Evolutionary conservation across 805 yeast genomes (phyloP).

Genomic region (Schwanniomyces pseudopolymorphus): DNA sequence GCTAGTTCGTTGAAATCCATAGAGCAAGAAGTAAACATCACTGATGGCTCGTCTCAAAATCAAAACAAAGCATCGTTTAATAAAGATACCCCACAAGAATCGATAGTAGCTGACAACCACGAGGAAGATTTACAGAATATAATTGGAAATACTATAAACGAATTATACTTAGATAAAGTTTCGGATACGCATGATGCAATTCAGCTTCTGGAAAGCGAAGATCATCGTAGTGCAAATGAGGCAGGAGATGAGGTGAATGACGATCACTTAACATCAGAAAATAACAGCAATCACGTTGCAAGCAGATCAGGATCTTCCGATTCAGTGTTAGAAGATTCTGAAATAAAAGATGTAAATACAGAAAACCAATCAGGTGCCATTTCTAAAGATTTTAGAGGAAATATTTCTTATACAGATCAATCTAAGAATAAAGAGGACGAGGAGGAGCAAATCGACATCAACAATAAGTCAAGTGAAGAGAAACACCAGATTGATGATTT

Average conservation of each 20-base stretch:
- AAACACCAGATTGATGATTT: background rate
- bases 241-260: background rate
- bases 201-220: background rate
- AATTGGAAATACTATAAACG: slow-evolving; percentile 39
- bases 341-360: background rate
- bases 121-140: slow-evolving; percentile 32
- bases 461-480: too few relatives aligned
- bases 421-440: background rate
- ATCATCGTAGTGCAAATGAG: background rate
- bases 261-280: background rate
- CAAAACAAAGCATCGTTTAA: slow-evolving; percentile 1
- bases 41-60: slow-evolving; percentile 3
- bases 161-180: slow-evolving; percentile 18
- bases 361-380: background rate
- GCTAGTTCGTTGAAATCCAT: slow-evolving; percentile 9
- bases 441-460: background rate
- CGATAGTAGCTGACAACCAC: slow-evolving; percentile 5
- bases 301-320: background rate
- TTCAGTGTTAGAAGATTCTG: background rate
- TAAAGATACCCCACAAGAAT: background rate
- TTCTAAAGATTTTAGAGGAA: background rate
- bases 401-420: background rate
- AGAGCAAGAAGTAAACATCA: slow-evolving; percentile 1
- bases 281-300: slow-evolving; percentile 1
- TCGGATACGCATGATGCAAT: background rate